Base-by-base conservation (phyloP, 768 basidiomycete species). In the Lactarius deliciosus region DNA sequence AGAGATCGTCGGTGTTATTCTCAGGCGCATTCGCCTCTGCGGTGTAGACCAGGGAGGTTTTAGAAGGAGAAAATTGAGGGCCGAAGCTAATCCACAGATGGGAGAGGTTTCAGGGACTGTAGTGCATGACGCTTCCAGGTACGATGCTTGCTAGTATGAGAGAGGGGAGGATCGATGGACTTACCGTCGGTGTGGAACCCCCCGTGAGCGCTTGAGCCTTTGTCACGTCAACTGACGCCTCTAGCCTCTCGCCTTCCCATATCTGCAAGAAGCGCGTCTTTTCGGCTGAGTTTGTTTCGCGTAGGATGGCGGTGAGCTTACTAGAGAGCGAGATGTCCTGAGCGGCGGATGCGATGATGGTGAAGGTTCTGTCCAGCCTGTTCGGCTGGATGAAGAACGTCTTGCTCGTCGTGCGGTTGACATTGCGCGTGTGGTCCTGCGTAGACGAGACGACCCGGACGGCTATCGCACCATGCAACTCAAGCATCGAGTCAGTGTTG, bases 181-280 rank as follows among this genome's bases (percentile, higher is more conserved):
- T 57, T 54, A 75, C 76, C 70, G 30, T 76, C 74, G 10, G 71
- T 61, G 57, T 73, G 74, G 50, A 72, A 76, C 1, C 65, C 69
- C 5, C 71, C 73, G 55, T 76, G 72, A 30, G 28, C 28, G 28
- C 28, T 30, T 30, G 28, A 5, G 61, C 32, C 43, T 73, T 70
- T 0, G 72, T 69, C 4, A 76, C 73, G 0, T 69, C 61, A n/a
- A n/a, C n/a, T n/a, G n/a, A n/a, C n/a, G n/a, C n/a, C 11, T 65
- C 61, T 38, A 69, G 28, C 22, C 64, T 50, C 4, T 76, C 76
- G 1, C 71, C 71, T 2, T 69, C 64, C 70, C 74, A 75, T 28
- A 28, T 55, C 70, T 77, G 76, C 22, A 77, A 65, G 57, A 70
- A 72, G 16, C 73, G 68, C 47, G 71, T 73, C 64, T 73, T 73